Evolutionary conservation across 345 rosid species (phyloP), one percentile per base, ranked within the genome.

Genomic region (Linum lewisii): DNA sequence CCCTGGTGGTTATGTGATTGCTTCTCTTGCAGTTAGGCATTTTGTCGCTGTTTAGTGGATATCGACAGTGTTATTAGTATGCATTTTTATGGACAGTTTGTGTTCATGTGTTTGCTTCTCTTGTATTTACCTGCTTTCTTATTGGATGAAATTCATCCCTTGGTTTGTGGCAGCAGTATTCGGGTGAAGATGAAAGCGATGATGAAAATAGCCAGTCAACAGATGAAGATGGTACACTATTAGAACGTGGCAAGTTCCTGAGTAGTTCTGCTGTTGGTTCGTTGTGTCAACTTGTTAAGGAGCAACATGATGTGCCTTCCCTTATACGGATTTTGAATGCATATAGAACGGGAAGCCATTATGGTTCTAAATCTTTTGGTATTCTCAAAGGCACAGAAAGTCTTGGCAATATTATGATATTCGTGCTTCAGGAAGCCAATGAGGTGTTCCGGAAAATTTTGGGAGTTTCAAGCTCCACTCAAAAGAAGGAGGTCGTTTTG

Each of bases 331-430:
- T 89, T 51, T 47, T 89, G 53, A 93, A 89, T 68, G 86, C 82
- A 61, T 93, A 85, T 68, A 80, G 85, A 67, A 84, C 95, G 63
- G 95, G 88, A 26, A 87, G 95, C 73, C 88, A 74, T 59, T 85
- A 72, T 67, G 83, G 92, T 18, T 69, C 79, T 14, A 85, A 85
- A 73, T 65, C 87, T 68, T 65, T 72, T 36, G 74, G 54, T 45
- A 54, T 59, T 69, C 52, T 63, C 51, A 72, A 66, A 69, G 82
- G 85, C 66, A 64, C 79, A 51, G 67, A 59, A 69, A 68, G 75
- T 10, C 85, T 77, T 71, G 73, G 84, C 75, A 75, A 70, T 63
- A 75, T 85, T 72, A 44, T 87, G 72, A 65, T 81, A 57, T 82
- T 81, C 42, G 59, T 84, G 74, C 87, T 93, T 70, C 66, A 54